Conservation (phyloP, 768 basidiomycete species). For the Mycena albidolilacea region DNA sequence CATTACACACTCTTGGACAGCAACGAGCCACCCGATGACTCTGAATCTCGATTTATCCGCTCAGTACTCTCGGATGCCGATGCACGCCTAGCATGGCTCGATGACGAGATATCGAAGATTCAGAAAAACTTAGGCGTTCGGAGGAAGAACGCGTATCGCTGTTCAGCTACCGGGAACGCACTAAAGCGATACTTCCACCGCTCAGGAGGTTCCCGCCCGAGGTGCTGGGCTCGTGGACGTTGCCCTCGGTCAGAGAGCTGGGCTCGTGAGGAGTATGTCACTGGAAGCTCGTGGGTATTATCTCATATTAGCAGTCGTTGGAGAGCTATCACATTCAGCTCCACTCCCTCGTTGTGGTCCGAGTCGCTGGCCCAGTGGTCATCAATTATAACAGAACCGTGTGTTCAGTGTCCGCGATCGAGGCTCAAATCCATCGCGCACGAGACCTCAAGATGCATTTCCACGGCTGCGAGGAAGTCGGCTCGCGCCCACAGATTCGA, state of each 20-base stretch:
- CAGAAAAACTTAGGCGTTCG: background rate
- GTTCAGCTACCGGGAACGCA: background rate
- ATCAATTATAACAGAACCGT: background rate
- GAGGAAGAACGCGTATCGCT: background rate
- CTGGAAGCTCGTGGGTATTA: background rate
- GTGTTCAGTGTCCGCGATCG: background rate
- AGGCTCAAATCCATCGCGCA: constrained; percentile 10
- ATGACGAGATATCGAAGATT: background rate
- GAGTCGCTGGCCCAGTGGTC: background rate
- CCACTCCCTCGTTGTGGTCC: constrained; percentile 13
- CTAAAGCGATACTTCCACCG: background rate
- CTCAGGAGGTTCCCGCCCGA: constrained; percentile 17
- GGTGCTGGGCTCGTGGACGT: constrained; percentile 4
- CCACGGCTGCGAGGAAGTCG: background rate
- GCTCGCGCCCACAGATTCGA: background rate
- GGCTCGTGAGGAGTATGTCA: background rate
- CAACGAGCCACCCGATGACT: background rate
- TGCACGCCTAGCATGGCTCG: background rate
- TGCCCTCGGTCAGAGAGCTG: background rate
- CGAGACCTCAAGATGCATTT: background rate
- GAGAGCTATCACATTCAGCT: background rate
- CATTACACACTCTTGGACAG: background rate
- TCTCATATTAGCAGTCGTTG: background rate
- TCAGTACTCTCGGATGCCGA: background rate
- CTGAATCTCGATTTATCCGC: background rate